These are phyloP conservation scores for Lyophyllum shimeji DNA, from an alignment of 768 basidiomycete genomes.

Conservation along the genomic window DNA sequence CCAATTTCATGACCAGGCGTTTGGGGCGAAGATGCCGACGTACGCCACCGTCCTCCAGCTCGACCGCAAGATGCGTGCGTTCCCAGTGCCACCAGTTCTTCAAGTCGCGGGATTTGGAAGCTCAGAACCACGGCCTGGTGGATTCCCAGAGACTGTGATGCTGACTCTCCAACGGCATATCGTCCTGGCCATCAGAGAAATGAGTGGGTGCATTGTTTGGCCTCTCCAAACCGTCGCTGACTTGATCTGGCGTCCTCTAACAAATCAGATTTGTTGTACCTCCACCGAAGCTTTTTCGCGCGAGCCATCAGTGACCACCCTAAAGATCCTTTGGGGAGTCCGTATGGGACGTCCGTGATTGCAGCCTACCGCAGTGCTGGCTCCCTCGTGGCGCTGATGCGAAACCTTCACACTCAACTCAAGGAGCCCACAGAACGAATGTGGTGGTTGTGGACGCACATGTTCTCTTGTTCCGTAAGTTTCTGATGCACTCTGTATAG, in stretches of 20 bases:
- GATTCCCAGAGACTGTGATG: slow-evolving; percentile 49
- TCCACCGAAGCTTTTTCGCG: slow-evolving; percentile 74
- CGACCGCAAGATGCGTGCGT: slow-evolving; percentile 65
- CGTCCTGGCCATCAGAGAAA: slow-evolving; percentile 66
- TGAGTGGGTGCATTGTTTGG: slow-evolving; percentile 46
- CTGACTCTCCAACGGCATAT: slow-evolving; percentile 66
- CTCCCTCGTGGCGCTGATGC: slow-evolving; percentile 68
- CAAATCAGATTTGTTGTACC: slow-evolving; percentile 60
- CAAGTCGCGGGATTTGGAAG: slow-evolving; percentile 68
- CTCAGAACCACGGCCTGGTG: slow-evolving; percentile 43
- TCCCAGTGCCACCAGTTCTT: slow-evolving; percentile 64
- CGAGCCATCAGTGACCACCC: slow-evolving; percentile 72
- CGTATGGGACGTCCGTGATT: slow-evolving; percentile 71
- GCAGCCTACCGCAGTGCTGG: slow-evolving; percentile 75
- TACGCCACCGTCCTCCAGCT: slow-evolving; percentile 68
- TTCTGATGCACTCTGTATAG: slow-evolving; percentile 1
- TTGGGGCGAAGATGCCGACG: slow-evolving; percentile 66
- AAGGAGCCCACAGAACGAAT: slow-evolving; percentile 64
- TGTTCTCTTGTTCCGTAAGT: slow-evolving; percentile 68
- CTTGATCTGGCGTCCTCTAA: background rate
- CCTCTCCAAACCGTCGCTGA: background rate
- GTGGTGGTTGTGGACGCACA: slow-evolving; percentile 63
- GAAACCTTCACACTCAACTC: slow-evolving; percentile 63
- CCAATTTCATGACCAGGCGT: slow-evolving; percentile 68
- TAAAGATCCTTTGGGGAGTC: slow-evolving; percentile 70